phyloP scores from a whole-genome alignment of 768 basidiomycete genomes.

The Antrodiella citrinella region DNA sequence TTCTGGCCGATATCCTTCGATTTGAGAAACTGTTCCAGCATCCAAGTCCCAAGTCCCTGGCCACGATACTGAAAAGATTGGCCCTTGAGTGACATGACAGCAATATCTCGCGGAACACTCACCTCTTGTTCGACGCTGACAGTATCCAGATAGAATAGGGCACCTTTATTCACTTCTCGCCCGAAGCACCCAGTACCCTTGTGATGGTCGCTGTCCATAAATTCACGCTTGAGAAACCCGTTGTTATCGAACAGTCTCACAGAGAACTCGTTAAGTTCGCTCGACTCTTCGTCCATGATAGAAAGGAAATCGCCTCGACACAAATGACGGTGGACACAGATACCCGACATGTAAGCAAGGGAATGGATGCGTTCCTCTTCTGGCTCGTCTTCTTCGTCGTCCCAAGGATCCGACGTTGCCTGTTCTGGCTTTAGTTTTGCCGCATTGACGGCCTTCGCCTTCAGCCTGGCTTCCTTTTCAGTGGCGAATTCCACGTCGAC shows the following conservation, averaged over 20 bases:
- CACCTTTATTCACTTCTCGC: slow-evolving; percentile 20
- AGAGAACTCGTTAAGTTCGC: slow-evolving; percentile 25
- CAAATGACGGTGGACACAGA: slow-evolving; percentile 7
- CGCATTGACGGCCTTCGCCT: too few relatives aligned
- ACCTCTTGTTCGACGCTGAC: slow-evolving; percentile 20
- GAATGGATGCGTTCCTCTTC: not conserved
- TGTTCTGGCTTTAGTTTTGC: too few relatives aligned
- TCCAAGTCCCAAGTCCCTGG: slow-evolving; percentile 8
- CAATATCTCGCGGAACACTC: not conserved
- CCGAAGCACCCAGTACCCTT: slow-evolving; percentile 27
- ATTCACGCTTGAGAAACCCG: slow-evolving; percentile 16
- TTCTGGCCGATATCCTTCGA: slow-evolving; percentile 2
- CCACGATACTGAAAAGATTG: slow-evolving; percentile 4
- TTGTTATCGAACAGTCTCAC: slow-evolving; percentile 22
- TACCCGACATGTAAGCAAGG: too few relatives aligned
- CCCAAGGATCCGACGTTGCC: too few relatives aligned
- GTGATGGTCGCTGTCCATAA: slow-evolving; percentile 19
- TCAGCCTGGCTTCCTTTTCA: too few relatives aligned
- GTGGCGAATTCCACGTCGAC: too few relatives aligned
- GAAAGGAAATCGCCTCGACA: slow-evolving; percentile 1
- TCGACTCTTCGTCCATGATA: slow-evolving; percentile 24
- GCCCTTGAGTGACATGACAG: too few relatives aligned
- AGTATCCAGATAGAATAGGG: slow-evolving; percentile 21
- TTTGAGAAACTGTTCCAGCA: slow-evolving; percentile 5
- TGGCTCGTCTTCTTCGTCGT: not conserved